Evolutionary conservation across 768 basidiomycete genomes (phyloP).

Genomic region (Panaeolus papilionaceus): DNA sequence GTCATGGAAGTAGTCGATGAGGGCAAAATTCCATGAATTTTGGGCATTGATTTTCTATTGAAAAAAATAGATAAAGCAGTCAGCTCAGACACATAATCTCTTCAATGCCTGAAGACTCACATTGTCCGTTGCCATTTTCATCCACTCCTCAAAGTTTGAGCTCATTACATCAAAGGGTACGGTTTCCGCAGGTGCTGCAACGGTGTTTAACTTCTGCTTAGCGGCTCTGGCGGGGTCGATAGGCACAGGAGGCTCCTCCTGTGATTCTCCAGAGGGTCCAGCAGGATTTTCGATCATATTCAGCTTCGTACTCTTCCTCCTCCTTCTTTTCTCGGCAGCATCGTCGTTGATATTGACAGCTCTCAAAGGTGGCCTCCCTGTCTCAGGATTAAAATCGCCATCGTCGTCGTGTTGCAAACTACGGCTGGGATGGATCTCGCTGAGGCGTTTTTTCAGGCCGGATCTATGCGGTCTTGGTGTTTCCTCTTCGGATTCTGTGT

Average conservation of each 20-base stretch:
- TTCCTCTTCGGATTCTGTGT: slow-evolving; percentile 44
- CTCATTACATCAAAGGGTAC: slow-evolving; percentile 85
- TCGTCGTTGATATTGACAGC: slow-evolving; percentile 80
- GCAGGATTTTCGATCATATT: slow-evolving; percentile 59
- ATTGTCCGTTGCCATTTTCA: slow-evolving; percentile 99
- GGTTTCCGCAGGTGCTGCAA: slow-evolving; percentile 62
- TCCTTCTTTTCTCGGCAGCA: slow-evolving; percentile 81
- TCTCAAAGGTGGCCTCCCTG: slow-evolving; percentile 46
- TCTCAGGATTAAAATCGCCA: slow-evolving; percentile 45
- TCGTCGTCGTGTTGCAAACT: slow-evolving; percentile 39
- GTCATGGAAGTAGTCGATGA: slow-evolving; percentile 99
- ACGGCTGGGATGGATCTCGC: slow-evolving; percentile 55
- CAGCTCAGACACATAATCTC: slow-evolving; percentile 15
- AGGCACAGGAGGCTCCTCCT: slow-evolving; percentile 19
- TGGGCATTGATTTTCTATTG: slow-evolving; percentile 95
- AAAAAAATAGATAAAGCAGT: slow-evolving; percentile 20
- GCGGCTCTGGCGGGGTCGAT: slow-evolving; percentile 47
- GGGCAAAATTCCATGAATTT: slow-evolving; percentile 97
- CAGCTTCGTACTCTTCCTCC: slow-evolving; percentile 80
- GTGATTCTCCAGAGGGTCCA: slow-evolving; percentile 61
- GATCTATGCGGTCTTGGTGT: slow-evolving; percentile 47
- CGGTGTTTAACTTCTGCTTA: slow-evolving; percentile 68
- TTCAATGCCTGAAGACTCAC: slow-evolving; percentile 50
- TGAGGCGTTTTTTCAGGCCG: slow-evolving; percentile 61
- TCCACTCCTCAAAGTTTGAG: slow-evolving; percentile 98